Evolutionary conservation across 495 filamentous ascomycete species (phyloP), one percentile per base, ranked within the genome.

Genomic region (Trichoderma orchidacearum): DNA sequence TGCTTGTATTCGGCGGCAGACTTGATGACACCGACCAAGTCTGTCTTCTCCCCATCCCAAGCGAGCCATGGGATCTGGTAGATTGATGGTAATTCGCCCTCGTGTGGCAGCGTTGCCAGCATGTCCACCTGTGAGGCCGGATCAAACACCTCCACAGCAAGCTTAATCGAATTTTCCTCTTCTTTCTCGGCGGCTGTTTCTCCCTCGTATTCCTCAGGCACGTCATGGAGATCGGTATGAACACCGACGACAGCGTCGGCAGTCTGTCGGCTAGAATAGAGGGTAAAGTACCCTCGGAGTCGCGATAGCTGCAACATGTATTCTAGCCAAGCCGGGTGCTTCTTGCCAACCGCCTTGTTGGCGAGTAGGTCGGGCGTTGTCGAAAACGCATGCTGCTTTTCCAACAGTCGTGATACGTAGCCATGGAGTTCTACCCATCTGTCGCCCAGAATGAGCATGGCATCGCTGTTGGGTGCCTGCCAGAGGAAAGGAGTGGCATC

Each of bases 391-490:
- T 68, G 74, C 56, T 70, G 66, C n/a, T 64, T 63, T 15, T 75
- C 67, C 17, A 90, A 62, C 2, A 80, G 72, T 18, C 74, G 70
- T 6, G 80, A 78, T 3, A 91, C 76, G 52, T 92, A 87, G 15
- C 79, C 76, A 63, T 95, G 87, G 15, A 94, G 75, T 58, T 91
- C 86, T 17, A 76, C 70, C 90, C 90, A 95, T 64, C 85, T 87
- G 31, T 89, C 82, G 23, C 89, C 89, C 53, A 89, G 85, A 66
- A 87, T 88, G 15, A 95, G 75, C 11, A 83, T 80, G 1, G 89
- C 89, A 61, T 90, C 85, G 62, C 82, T 85, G 63, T 83, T 85
- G 18, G 89, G 90, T 35, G 85, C 80, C 69, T 94, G 85, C 85
- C 86, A 94, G 3, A 91, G 71, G 60, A 92, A 91, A 0, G 84